These are phyloP conservation scores for Drosera capensis DNA, from an alignment of 148 eudicot species.

Conservation along the genomic window DNA sequence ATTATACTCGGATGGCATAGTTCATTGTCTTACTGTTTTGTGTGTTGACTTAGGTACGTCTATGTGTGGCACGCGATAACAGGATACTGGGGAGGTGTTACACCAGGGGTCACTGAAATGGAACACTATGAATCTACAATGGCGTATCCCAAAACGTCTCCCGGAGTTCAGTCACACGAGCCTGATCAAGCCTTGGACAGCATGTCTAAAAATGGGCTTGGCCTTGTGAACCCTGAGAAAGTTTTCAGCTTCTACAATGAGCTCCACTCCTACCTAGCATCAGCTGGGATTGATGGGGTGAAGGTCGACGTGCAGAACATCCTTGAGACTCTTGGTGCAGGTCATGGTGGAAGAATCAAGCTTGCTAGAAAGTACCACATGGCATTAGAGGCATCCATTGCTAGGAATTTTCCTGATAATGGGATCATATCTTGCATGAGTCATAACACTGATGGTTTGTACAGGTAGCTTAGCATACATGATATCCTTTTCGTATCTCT, in stretches of 20 bases:
- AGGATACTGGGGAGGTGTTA: constrained; percentile 90
- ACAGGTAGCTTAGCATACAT: constrained; percentile 35
- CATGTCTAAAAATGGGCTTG: constrained; percentile 58
- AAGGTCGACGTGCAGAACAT: constrained; percentile 86
- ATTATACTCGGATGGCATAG: neutral
- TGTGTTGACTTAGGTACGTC: constrained; percentile 28
- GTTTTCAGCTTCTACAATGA: constrained; percentile 59
- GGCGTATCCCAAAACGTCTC: constrained; percentile 45
- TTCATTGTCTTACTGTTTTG: neutral
- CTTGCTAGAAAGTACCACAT: constrained; percentile 68
- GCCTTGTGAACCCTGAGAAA: constrained; percentile 73
- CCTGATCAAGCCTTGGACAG: constrained; percentile 36
- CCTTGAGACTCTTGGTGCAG: constrained; percentile 81
- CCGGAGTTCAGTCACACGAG: constrained; percentile 50
- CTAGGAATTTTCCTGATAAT: constrained; percentile 65
- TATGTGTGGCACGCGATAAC: constrained; percentile 90
- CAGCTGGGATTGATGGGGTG: constrained; percentile 73
- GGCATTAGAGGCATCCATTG: constrained; percentile 71
- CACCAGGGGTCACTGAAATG: constrained; percentile 45
- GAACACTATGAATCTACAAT: constrained; percentile 54
- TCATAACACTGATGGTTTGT: constrained; percentile 74
- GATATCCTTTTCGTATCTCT: neutral
- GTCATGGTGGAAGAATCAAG: constrained; percentile 74
- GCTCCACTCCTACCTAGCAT: constrained; percentile 75
- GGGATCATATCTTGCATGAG: constrained; percentile 88